Evolutionary conservation across 176 grass and related monocot species (phyloP).

Genomic region (Hordeum marinum): DNA sequence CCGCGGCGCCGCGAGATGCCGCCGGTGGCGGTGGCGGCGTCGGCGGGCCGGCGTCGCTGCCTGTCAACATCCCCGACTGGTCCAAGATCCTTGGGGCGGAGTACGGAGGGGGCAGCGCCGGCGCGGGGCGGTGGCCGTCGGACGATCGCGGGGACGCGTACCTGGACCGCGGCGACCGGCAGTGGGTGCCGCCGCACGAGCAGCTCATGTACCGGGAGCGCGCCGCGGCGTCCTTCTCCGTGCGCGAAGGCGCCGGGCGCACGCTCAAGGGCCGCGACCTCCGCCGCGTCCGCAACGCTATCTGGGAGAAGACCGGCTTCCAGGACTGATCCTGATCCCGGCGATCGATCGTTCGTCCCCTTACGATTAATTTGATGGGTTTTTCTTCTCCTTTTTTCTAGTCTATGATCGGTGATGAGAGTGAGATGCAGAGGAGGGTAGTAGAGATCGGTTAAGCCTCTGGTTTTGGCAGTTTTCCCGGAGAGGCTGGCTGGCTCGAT

Average conservation of each 20-base stretch:
- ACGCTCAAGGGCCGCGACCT: slow-evolving; percentile 96
- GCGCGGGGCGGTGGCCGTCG: slow-evolving; percentile 28
- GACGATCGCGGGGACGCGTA: slow-evolving; percentile 20
- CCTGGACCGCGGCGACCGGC: slow-evolving; percentile 19
- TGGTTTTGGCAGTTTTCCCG: slow-evolving; percentile 42
- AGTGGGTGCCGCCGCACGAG: slow-evolving; percentile 89
- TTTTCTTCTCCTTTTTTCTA: background rate
- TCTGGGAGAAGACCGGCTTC: slow-evolving; percentile 97
- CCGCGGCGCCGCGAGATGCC: background rate
- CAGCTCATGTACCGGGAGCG: slow-evolving; percentile 64
- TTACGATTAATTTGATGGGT: slow-evolving; percentile 17
- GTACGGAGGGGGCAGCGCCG: slow-evolving; percentile 33
- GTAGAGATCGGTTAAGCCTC: slow-evolving; percentile 35
- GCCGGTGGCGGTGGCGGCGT: background rate
- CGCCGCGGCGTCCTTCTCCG: slow-evolving; percentile 63
- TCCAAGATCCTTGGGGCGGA: slow-evolving; percentile 70
- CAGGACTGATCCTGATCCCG: slow-evolving; percentile 46
- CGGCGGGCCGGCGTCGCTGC: slow-evolving; percentile 42
- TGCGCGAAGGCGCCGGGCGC: slow-evolving; percentile 80
- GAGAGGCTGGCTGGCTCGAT: slow-evolving; percentile 32
- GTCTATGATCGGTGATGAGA: slow-evolving; percentile 22
- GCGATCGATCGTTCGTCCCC: background rate
- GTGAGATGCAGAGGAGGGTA: background rate
- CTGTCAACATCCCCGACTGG: slow-evolving; percentile 91
- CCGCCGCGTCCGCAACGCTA: slow-evolving; percentile 90